Base-by-base conservation (phyloP, 2,329 filamentous ascomycete genomes). In the Diaporthe citri region DNA sequence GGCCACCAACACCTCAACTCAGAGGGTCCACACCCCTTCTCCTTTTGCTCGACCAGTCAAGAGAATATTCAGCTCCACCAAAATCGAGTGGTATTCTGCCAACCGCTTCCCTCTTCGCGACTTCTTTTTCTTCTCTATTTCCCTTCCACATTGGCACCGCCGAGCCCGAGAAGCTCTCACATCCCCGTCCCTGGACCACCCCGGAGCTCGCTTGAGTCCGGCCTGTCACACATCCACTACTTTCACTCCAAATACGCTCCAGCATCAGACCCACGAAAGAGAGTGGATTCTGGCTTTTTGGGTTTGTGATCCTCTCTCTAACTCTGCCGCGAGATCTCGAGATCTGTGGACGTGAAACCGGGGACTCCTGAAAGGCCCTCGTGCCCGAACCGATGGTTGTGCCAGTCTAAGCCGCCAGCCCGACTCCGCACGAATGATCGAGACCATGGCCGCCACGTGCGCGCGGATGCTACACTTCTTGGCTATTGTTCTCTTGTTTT, bases 381-480 rank as follows among this genome's bases (percentile, higher is more conserved):
- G 43, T 51, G 31, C 31, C 15, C 22, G 2, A 10, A 51, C 22
- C 41, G 22, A 46, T 34, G 55, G 43, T 43, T 56, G 31, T n/a
- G 36, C 43, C 2, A 9, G 36, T 20, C 41, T 39, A 20, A 20
- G 36, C 36, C 34, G 15, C 39, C 57, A 20, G n/a, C 34, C 12
- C 1, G 10, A 15, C 36, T 17, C 5, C 12, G 39, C 12, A 25
- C 56, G 52, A 31, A 51, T 39, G 34, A 57, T n/a, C 43, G 52
- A 46, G 34, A 69, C n/a, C 31, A 75, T 73, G 74, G 46, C 56
- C n/a, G 41, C 57, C 62, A 69, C 36, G n/a, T 75, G 64, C 64
- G 20, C 17, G 34, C n/a, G 56, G 62, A 31, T 75, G 28, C 34
- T 56, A 51, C 74, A 51, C 7, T 34, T 28, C 36, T 39, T 73